phyloP scores from a whole-genome alignment of 495 filamentous ascomycete genomes.

The Staphylotrichum tortipilum region DNA sequence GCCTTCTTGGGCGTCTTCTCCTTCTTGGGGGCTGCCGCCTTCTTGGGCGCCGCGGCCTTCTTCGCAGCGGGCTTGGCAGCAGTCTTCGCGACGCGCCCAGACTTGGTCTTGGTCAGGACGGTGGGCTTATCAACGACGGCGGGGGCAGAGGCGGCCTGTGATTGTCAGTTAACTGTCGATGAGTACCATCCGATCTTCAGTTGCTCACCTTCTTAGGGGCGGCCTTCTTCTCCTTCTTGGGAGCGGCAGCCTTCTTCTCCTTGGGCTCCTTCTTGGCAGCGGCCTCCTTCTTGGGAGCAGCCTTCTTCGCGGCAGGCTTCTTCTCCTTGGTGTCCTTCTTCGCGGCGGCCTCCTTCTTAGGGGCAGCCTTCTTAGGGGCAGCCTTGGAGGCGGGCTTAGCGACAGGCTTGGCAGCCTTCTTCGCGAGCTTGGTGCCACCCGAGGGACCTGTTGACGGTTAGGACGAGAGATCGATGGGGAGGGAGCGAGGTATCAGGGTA shows the following conservation, averaged over 20 bases:
- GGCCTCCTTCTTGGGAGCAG: conserved; percentile 15
- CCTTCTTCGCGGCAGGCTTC: conserved; percentile 25
- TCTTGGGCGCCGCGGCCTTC: conserved; percentile 58
- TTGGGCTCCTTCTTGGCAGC: conserved; percentile 8
- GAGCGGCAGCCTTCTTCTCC: conserved; percentile 7
- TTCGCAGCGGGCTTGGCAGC: conserved; percentile 45
- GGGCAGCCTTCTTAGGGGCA: conserved; percentile 39
- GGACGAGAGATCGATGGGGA: not conserved
- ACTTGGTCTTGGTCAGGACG: conserved; percentile 78
- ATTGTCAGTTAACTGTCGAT: not conserved
- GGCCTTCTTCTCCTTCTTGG: conserved; percentile 7
- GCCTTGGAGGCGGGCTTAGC: conserved; percentile 16
- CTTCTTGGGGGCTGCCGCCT: conserved; percentile 58
- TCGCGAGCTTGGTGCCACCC: conserved; percentile 91
- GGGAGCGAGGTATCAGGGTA: too few relatives aligned
- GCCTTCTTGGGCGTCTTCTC: conserved; percentile 54
- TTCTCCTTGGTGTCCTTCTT: conserved; percentile 46
- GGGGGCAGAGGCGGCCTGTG: conserved; percentile 18
- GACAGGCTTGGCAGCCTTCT: conserved; percentile 38
- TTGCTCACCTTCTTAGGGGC: conserved; percentile 4
- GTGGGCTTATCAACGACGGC: conserved; percentile 64
- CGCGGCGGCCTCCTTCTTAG: conserved; percentile 46
- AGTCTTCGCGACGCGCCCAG: conserved; percentile 76
- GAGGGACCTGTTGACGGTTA: conserved; percentile 58
- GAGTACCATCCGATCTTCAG: too few relatives aligned